Evolutionary conservation across 305 asterid genomes (phyloP).

Genomic region (Solanum hybrid): DNA sequence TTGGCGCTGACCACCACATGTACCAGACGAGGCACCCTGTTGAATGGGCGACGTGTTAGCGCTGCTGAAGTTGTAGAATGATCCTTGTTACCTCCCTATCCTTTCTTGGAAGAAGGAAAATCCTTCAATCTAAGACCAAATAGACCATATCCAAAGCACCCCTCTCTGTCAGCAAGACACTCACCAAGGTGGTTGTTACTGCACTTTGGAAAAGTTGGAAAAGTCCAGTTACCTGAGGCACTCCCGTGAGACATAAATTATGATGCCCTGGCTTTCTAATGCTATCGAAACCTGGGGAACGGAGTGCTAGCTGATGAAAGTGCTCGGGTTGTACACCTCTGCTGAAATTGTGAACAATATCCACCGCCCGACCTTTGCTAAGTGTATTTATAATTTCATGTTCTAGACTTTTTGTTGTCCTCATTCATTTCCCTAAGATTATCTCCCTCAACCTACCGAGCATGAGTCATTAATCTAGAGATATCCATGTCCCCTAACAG

Average conservation of each 20-base stretch:
- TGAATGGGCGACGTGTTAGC: too few relatives aligned
- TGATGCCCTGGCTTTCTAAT: neutral
- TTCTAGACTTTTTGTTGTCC: neutral
- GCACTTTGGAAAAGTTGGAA: too few relatives aligned
- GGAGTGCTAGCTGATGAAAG: neutral
- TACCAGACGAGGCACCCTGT: neutral
- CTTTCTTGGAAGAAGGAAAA: neutral
- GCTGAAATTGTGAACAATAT: neutral
- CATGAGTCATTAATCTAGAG: neutral
- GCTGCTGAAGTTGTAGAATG: neutral
- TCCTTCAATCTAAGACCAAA: neutral
- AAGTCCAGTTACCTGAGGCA: too few relatives aligned
- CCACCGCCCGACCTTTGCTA: too few relatives aligned
- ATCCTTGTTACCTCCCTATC: neutral
- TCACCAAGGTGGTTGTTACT: neutral
- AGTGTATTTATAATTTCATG: neutral
- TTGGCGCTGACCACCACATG: neutral
- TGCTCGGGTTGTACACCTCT: neutral
- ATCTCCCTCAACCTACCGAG: neutral
- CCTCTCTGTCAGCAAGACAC: neutral
- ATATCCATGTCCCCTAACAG: neutral
- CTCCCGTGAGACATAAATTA: neutral
- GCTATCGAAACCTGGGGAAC: neutral
- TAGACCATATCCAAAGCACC: neutral
- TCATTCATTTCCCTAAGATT: neutral